Percentiles rank a stretch among this genome's conserved stretches.
Evolutionary conservation across 2,329 filamentous ascomycete genomes (phyloP).

Genomic region (Lithohypha guttulata): DNA sequence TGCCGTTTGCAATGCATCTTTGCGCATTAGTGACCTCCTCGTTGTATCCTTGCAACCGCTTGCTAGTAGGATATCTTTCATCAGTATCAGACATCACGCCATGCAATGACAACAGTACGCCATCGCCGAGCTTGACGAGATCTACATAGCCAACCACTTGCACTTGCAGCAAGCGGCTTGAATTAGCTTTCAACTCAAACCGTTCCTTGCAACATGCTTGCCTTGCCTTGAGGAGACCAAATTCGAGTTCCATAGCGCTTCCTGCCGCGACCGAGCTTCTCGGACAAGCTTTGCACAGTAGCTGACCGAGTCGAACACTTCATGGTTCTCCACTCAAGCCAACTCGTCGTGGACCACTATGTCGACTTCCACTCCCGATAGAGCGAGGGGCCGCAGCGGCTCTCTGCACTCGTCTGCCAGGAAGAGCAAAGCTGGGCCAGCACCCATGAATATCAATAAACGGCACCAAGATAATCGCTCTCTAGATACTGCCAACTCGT

Average conservation of each 20-base stretch:
- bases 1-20: too few relatives aligned
- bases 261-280: too few relatives aligned
- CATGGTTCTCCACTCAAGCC: neutral
- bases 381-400: neutral
- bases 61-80: neutral
- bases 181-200: too few relatives aligned
- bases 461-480: neutral
- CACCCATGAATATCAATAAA: neutral
- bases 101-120: constrained; percentile 5
- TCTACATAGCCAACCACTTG: neutral
- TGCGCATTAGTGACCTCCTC: neutral
- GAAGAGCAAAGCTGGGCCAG: neutral
- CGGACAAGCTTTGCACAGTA: too few relatives aligned
- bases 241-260: too few relatives aligned
- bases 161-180: too few relatives aligned
- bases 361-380: constrained; percentile 1
- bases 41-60: too few relatives aligned
- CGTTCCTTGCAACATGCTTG: too few relatives aligned
- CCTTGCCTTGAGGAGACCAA: too few relatives aligned
- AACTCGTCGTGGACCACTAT: neutral
- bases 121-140: neutral
- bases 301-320: neutral
- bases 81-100: neutral
- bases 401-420: constrained; percentile 6
- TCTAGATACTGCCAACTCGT: neutral